A percentile compares a stretch with the other conserved stretches of the same genome.
Evolutionary conservation across 1,284 basidiomycete species (phyloP).

Genomic region (Sphagnurus paluster): DNA sequence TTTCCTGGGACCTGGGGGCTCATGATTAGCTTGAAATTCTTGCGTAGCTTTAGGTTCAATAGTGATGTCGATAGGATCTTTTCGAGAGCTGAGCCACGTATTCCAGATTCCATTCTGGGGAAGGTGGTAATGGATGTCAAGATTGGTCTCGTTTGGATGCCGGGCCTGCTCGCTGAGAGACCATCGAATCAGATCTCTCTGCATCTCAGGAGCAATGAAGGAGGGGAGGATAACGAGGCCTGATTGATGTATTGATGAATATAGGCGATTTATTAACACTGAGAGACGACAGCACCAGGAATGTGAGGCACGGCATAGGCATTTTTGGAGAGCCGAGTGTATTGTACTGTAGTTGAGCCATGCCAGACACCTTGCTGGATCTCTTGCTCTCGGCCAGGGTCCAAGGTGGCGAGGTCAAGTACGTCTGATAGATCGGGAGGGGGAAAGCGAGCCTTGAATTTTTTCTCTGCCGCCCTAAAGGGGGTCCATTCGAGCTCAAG

Average conservation of each 20-base stretch:
- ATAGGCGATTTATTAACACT: conserved; percentile 18
- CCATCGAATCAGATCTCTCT: conserved; percentile 68
- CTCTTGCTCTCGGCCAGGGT: conserved; percentile 40
- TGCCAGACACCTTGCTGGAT: conserved; percentile 46
- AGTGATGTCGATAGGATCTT: conserved; percentile 28
- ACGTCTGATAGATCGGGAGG: conserved; percentile 69
- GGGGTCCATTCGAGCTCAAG: conserved; percentile 60
- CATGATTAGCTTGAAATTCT: conserved; percentile 20
- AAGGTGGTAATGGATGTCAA: conserved; percentile 81
- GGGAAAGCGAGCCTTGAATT: conserved; percentile 73
- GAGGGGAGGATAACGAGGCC: conserved; percentile 81
- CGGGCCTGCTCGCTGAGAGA: conserved; percentile 74
- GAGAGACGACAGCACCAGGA: conserved; percentile 46
- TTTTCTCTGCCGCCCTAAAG: conserved; percentile 75
- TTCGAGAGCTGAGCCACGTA: conserved; percentile 42
- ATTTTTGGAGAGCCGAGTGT: conserved; percentile 31
- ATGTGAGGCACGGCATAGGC: conserved; percentile 54
- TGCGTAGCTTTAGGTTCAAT: conserved; percentile 41
- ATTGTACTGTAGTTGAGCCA: conserved; percentile 38
- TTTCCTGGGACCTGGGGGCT: conserved; percentile 52
- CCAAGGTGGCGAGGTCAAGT: conserved; percentile 60
- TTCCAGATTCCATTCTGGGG: conserved; percentile 77
- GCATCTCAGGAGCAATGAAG: conserved; percentile 60
- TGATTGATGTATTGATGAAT: conserved; percentile 36
- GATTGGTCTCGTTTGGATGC: conserved; percentile 82